phyloP scores from a whole-genome alignment of 768 basidiomycete species.

The Tubosaeta sp. region DNA sequence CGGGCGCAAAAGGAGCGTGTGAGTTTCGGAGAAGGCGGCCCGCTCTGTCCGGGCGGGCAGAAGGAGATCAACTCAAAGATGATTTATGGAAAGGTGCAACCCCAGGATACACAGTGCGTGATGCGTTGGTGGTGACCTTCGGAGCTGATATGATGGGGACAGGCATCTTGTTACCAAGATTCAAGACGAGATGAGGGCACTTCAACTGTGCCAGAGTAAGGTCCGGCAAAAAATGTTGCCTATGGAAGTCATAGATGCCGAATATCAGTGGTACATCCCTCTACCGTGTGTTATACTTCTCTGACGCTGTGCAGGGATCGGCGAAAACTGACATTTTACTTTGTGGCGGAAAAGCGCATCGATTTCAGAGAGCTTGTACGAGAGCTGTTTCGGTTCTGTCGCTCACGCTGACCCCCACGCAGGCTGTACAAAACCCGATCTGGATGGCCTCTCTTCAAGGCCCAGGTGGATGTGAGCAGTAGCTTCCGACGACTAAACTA shows the following conservation, averaged over 20 bases:
- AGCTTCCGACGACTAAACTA: conserved; percentile 16
- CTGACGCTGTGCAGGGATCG: conserved; percentile 65
- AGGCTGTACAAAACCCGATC: conserved; percentile 92
- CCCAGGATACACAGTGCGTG: conserved; percentile 75
- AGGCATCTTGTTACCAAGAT: conserved; percentile 78
- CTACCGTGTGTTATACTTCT: neutral
- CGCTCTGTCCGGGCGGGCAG: conserved; percentile 46
- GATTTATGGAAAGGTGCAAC: conserved; percentile 86
- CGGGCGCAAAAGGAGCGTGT: conserved; percentile 65
- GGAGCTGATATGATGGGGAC: neutral
- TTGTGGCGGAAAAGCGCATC: conserved; percentile 91
- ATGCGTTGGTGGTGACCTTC: neutral
- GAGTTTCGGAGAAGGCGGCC: conserved; percentile 38
- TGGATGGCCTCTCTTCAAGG: conserved; percentile 89
- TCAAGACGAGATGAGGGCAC: conserved; percentile 88
- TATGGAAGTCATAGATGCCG: conserved; percentile 98
- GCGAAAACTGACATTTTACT: conserved; percentile 97
- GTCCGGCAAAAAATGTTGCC: conserved; percentile 91
- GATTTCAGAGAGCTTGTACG: conserved; percentile 95
- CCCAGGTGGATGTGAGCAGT: conserved; percentile 41
- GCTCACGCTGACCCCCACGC: conserved; percentile 4
- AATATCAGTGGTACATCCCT: conserved; percentile 86
- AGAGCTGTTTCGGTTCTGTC: conserved; percentile 76
- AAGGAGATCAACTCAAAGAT: conserved; percentile 97
- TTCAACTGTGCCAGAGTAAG: conserved; percentile 88